phyloP scores from a whole-genome alignment of 2,329 filamentous ascomycete species.

The Phialocephala sp. region DNA sequence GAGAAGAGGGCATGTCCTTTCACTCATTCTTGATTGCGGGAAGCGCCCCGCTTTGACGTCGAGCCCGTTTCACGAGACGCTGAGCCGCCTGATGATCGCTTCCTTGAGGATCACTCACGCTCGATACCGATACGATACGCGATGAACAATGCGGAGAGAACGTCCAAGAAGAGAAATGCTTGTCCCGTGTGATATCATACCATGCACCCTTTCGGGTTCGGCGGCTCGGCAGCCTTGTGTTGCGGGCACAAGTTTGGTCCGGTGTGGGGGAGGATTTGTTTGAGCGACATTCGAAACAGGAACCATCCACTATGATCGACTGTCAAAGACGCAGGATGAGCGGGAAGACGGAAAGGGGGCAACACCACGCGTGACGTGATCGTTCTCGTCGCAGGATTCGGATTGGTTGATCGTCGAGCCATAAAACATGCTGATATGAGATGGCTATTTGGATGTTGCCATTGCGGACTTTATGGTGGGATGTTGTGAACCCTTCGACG shows the following conservation, averaged over 20 bases:
- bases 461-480: constrained; percentile 1
- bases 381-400: not conserved
- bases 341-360: constrained; percentile 4
- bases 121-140: constrained; percentile 8
- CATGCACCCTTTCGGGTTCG: not conserved
- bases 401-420: constrained; percentile 13
- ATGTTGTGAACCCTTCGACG: constrained; percentile 16
- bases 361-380: constrained; percentile 5
- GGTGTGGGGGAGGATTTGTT: constrained; percentile 5
- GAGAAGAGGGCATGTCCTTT: not conserved
- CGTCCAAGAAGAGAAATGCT: constrained; percentile 3
- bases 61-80: constrained; percentile 10
- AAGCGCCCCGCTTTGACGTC: constrained; percentile 5
- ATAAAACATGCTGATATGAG: constrained; percentile 12
- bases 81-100: constrained; percentile 13
- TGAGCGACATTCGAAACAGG: constrained; percentile 13
- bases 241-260: not conserved
- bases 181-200: not conserved
- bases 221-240: not conserved
- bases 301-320: constrained; percentile 6
- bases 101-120: not conserved
- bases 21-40: constrained; percentile 20
- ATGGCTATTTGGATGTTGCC: constrained; percentile 5
- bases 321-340: constrained; percentile 5
- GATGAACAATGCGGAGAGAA: not conserved